Percentiles rank a stretch among this genome's conserved stretches.
phyloP scores from a whole-genome alignment of 208 protist species.

The Trypanosoma cruzi region DNA sequence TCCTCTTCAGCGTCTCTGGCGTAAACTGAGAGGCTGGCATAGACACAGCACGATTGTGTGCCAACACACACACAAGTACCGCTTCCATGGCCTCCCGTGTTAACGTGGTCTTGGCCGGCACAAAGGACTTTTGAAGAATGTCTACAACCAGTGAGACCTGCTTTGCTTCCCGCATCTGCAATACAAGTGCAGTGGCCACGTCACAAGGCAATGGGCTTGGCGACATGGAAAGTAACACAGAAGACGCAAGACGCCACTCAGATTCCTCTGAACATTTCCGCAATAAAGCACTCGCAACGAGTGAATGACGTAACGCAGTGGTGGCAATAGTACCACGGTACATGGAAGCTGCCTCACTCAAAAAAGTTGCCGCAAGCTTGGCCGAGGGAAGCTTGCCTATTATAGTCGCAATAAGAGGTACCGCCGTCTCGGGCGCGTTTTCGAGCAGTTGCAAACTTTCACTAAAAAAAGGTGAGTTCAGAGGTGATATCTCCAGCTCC shows the following conservation, averaged over 20 bases:
- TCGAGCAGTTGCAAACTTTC: slow-evolving; percentile 47
- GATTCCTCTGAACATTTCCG: slow-evolving; percentile 41
- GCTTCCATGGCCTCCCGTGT: slow-evolving; percentile 52
- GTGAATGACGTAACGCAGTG: slow-evolving; percentile 39
- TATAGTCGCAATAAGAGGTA: slow-evolving; percentile 64
- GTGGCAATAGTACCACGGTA: slow-evolving; percentile 11
- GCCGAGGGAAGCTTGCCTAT: slow-evolving; percentile 64
- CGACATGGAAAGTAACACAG: slow-evolving; percentile 42
- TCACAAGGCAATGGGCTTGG: slow-evolving; percentile 48
- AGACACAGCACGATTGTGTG: slow-evolving; percentile 49
- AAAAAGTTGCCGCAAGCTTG: slow-evolving; percentile 40
- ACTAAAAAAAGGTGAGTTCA: not conserved
- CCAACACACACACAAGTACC: slow-evolving; percentile 60
- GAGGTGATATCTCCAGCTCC: not conserved
- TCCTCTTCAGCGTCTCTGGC: not conserved
- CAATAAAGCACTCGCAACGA: slow-evolving; percentile 68
- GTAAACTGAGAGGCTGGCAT: not conserved
- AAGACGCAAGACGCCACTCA: slow-evolving; percentile 47
- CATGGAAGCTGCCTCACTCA: slow-evolving; percentile 31
- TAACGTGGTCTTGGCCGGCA: slow-evolving; percentile 52
- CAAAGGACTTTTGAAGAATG: slow-evolving; percentile 68
- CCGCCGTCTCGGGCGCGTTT: slow-evolving; percentile 38
- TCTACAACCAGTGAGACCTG: slow-evolving; percentile 54
- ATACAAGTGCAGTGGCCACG: slow-evolving; percentile 54
- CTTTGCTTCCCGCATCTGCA: slow-evolving; percentile 59